Base-by-base conservation (phyloP, 1,284 basidiomycete species). In the Malassezia obtusa region DNA sequence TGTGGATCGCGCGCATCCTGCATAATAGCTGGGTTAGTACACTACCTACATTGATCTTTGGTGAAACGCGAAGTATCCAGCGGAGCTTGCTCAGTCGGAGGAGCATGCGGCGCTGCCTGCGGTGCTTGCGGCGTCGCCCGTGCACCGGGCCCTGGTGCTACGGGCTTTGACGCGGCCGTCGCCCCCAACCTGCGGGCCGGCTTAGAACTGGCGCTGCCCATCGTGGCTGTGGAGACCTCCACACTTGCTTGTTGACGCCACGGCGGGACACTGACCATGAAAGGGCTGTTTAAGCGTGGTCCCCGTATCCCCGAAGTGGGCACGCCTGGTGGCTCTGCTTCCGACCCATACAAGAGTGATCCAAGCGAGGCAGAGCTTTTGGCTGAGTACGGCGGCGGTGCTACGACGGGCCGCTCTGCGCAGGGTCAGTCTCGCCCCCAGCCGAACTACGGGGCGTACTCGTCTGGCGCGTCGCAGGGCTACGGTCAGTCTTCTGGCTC, bases 321-420 rank as follows among this genome's bases (percentile, higher is more conserved):
- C 19, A 33, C 38, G 22, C 33, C 38, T 3, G 25, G 43, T 14
- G 11, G 17, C 6, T 7, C 33, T 7, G 14, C 33, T 6, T 14
- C 28, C 4, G 43, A 35, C n/a, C 22, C 43, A 17, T 33, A 35
- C 32, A 11, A 24, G 0, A 45, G 32, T 19, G 43, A 8, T 3
- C 48, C 53, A 6, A 54, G 31, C 26, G 62, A 64, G 12, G 62
- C 59, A 4, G 67, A 72, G 32, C 57, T 71, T 12, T 61, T 68
- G 30, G 69, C 66, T 14, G 69, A 72, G 40, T 72, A 72, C 47
- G 69, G 69, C 12, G 53, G 58, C n/a, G 68, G 58, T 15, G 35
- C 58, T 4, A 19, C 19, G 31, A 33, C 25, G 33, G 22, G 37
- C 28, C 38, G 40, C 22, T 25, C 40, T 5, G 9, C 25, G 15